Percentiles rank a stretch among this genome's conserved stretches.
These are phyloP conservation scores for Raphidocelis subcapitata DNA, from an alignment of 139 green algal species.

Conservation along the genomic window DNA sequence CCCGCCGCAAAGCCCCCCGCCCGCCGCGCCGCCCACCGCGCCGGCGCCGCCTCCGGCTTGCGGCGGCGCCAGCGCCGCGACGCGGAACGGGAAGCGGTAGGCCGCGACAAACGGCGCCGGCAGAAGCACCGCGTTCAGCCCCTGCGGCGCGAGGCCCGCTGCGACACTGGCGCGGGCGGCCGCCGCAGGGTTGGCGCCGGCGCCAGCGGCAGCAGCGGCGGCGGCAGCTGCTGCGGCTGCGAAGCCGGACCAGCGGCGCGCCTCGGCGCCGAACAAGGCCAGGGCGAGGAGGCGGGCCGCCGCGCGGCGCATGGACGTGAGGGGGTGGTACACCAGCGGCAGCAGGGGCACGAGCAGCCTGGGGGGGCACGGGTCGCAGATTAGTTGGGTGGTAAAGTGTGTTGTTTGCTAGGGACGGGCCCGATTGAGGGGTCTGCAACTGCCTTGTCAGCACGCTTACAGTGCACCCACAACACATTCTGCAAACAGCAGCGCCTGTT, in stretches of 20 bases:
- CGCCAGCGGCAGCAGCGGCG: no score
- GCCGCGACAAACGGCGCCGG: constrained; percentile 8
- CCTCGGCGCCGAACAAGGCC: constrained; percentile 32
- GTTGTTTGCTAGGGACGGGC: no score
- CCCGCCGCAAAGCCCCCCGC: not conserved
- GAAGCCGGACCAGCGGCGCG: constrained; percentile 37
- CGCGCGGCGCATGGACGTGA: constrained; percentile 40
- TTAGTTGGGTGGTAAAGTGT: no score
- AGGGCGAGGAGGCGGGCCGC: constrained; percentile 40
- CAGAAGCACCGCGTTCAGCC: constrained; percentile 5
- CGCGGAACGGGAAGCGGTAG: constrained; percentile 18
- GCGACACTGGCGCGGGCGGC: no score
- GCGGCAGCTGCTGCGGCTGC: not conserved
- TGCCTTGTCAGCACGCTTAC: no score
- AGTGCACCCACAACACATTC: no score
- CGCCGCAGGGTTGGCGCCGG: no score
- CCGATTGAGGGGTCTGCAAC: no score
- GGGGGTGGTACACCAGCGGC: constrained; percentile 38
- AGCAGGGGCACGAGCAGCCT: constrained; percentile 29
- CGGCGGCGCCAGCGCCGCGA: not conserved
- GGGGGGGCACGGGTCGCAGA: no score
- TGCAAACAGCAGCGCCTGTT: no score
- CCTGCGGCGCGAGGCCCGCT: not conserved
- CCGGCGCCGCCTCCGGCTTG: not conserved
- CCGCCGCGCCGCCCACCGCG: constrained; percentile 25